Conservation (phyloP, 2,329 filamentous ascomycete genomes). For the Nemania sp. region DNA sequence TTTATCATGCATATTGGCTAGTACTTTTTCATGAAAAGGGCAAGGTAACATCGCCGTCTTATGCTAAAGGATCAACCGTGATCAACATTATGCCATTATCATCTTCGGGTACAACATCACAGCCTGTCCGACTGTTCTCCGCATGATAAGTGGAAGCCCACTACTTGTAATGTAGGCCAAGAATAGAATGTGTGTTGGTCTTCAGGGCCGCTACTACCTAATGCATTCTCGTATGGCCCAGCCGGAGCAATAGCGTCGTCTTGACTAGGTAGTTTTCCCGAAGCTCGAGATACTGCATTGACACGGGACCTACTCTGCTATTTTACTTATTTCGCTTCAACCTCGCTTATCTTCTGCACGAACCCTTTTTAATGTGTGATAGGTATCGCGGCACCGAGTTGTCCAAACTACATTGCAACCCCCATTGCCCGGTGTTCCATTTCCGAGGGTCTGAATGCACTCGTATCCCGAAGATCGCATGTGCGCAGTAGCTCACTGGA, state of each 20-base stretch:
- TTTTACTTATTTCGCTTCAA: too few relatives aligned
- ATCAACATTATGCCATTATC: not conserved
- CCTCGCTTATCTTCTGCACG: not conserved
- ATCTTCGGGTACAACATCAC: not conserved
- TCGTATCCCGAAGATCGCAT: too few relatives aligned
- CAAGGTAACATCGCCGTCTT: not conserved
- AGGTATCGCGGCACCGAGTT: too few relatives aligned
- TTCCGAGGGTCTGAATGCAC: too few relatives aligned
- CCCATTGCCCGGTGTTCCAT: too few relatives aligned
- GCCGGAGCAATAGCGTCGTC: not conserved
- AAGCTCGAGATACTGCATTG: too few relatives aligned
- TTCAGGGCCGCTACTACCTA: not conserved
- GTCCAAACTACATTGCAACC: too few relatives aligned
- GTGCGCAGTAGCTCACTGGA: too few relatives aligned
- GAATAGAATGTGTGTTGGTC: not conserved
- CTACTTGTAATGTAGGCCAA: not conserved
- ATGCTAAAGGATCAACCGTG: not conserved
- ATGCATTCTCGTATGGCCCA: not conserved
- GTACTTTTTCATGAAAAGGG: not conserved
- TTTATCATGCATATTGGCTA: conserved; percentile 2
- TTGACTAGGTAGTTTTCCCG: not conserved
- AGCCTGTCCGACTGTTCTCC: not conserved
- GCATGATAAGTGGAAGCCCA: not conserved
- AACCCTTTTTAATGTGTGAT: too few relatives aligned
- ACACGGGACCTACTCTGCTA: too few relatives aligned